Conservation (phyloP, 2,329 filamentous ascomycete genomes). For the Diaporthe velutina region DNA sequence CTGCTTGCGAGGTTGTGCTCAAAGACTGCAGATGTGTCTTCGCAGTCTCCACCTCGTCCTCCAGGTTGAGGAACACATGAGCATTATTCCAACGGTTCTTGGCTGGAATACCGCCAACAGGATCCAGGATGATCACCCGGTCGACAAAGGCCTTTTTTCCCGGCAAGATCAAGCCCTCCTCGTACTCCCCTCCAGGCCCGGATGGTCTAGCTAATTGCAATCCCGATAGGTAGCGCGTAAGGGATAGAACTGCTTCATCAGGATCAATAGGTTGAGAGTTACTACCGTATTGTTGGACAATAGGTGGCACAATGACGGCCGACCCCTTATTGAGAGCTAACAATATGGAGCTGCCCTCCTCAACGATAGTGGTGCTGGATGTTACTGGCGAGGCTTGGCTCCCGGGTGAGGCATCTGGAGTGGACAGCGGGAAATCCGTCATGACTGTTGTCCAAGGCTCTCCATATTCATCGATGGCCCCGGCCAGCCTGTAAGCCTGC, state of each 20-base stretch:
- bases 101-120: constrained; percentile 86
- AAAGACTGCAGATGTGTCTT: constrained; percentile 67
- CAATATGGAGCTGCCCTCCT: constrained; percentile 68
- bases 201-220: constrained; percentile 62
- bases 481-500: constrained; percentile 81
- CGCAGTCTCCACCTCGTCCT: constrained; percentile 86
- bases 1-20: constrained; percentile 41
- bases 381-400: constrained; percentile 43
- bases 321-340: constrained; percentile 75
- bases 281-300: constrained; percentile 35
- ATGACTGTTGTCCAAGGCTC: constrained; percentile 77
- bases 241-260: constrained; percentile 78
- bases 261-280: constrained; percentile 58
- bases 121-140: constrained; percentile 89
- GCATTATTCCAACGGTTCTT: constrained; percentile 70
- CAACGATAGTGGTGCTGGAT: constrained; percentile 54
- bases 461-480: constrained; percentile 78
- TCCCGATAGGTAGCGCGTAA: constrained; percentile 82
- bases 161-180: constrained; percentile 43
- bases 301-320: constrained; percentile 74
- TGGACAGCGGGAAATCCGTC: constrained; percentile 64
- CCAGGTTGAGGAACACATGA: constrained; percentile 91
- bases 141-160: constrained; percentile 76
- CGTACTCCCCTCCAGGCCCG: constrained; percentile 51
- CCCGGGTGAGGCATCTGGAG: constrained; percentile 45